A percentile compares a stretch with the other conserved stretches of the same genome.
Evolutionary conservation across 2,329 filamentous ascomycete species (phyloP).

Genomic region (Fusarium protoensiforme): DNA sequence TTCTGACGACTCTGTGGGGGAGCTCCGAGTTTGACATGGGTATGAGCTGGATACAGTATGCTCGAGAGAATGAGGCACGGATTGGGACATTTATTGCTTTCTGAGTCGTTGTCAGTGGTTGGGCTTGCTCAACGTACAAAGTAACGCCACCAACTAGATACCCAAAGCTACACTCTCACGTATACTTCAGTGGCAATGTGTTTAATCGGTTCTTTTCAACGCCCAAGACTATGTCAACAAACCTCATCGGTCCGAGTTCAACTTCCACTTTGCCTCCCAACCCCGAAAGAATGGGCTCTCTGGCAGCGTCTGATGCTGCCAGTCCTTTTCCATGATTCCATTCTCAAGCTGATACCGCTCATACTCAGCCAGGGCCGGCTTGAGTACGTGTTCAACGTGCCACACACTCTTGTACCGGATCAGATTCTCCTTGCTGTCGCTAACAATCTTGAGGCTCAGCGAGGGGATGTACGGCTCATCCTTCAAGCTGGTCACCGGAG

Average conservation of each 20-base stretch:
- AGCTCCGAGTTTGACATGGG: neutral
- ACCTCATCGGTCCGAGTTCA: neutral
- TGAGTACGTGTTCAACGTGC: constrained; percentile 78
- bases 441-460: constrained; percentile 1
- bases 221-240: too few relatives aligned
- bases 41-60: constrained; percentile 12
- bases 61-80: constrained; percentile 1
- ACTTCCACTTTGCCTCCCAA: constrained; percentile 61
- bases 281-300: constrained; percentile 80
- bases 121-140: too few relatives aligned
- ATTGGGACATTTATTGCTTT: constrained; percentile 15
- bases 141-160: neutral
- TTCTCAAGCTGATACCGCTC: constrained; percentile 72
- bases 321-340: constrained; percentile 68
- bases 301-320: constrained; percentile 75
- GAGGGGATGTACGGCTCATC: constrained; percentile 79
- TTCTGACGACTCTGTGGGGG: constrained; percentile 2
- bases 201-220: neutral
- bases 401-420: constrained; percentile 83
- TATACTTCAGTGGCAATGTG: neutral
- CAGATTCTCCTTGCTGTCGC: constrained; percentile 64
- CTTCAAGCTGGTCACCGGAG: constrained; percentile 73
- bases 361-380: constrained; percentile 72
- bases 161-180: neutral
- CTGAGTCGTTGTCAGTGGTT: neutral